phyloP scores from a whole-genome alignment of 306 rosid genomes.

The Prunus padus region DNA sequence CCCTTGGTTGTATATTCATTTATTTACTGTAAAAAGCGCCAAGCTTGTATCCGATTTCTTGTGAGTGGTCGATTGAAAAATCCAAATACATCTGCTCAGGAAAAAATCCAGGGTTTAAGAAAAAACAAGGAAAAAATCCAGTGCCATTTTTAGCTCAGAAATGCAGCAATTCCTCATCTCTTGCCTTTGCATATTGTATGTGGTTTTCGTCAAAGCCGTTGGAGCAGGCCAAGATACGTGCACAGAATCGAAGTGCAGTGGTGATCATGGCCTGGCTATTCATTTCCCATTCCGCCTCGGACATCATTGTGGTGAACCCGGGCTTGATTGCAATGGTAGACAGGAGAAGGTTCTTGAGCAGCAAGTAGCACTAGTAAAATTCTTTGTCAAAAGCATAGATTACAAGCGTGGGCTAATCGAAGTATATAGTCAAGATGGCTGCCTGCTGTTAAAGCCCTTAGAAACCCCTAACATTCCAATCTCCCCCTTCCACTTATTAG shows the following conservation, averaged over 20 bases:
- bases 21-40: background rate
- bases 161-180: background rate
- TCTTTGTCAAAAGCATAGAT: slow-evolving; percentile 29
- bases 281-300: slow-evolving; percentile 37
- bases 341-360: slow-evolving; percentile 21
- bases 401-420: slow-evolving; percentile 29
- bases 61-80: background rate
- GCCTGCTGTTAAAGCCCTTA: slow-evolving; percentile 15
- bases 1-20: background rate
- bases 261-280: slow-evolving; percentile 1
- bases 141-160: background rate
- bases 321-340: background rate
- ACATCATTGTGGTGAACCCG: slow-evolving; percentile 19
- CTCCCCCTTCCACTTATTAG: slow-evolving; percentile 14
- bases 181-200: slow-evolving; percentile 3
- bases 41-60: background rate
- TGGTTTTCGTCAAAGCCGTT: slow-evolving; percentile 1
- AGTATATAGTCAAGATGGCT: background rate
- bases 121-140: background rate
- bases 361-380: slow-evolving; percentile 17
- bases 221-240: slow-evolving; percentile 21
- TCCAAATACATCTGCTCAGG: background rate
- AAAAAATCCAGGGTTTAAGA: background rate
- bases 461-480: slow-evolving; percentile 11
- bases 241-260: slow-evolving; percentile 23